Conservation (phyloP, 164 flowering plant genomes). For the Kalanchoe fedtschenkoi region DNA sequence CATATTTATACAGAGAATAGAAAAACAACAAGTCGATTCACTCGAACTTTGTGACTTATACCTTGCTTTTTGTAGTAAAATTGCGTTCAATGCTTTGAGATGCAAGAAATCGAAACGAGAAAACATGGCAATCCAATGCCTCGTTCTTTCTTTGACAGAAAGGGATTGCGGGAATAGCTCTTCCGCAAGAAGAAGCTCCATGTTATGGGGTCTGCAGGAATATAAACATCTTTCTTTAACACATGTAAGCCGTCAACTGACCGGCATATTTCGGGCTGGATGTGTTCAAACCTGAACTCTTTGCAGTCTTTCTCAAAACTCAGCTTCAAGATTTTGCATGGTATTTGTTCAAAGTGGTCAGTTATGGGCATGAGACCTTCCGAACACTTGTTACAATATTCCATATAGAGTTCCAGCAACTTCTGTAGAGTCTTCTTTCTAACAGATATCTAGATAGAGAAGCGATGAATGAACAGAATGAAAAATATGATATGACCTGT, state of each 20-base stretch:
- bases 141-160: constrained; percentile 51
- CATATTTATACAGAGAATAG: constrained; percentile 3
- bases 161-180: constrained; percentile 67
- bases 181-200: constrained; percentile 70
- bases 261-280: not conserved
- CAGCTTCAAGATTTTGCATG: constrained; percentile 69
- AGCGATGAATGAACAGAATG: constrained; percentile 2
- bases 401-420: constrained; percentile 63
- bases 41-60: constrained; percentile 15
- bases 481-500: not conserved
- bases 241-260: not conserved
- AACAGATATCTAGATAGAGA: constrained; percentile 45
- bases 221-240: constrained; percentile 2
- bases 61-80: constrained; percentile 80
- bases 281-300: constrained; percentile 63
- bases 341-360: constrained; percentile 67
- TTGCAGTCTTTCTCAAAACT: constrained; percentile 80
- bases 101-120: constrained; percentile 53
- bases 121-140: constrained; percentile 71
- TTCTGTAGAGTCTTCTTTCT: constrained; percentile 70
- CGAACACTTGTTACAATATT: constrained; percentile 57
- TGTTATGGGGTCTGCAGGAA: constrained; percentile 51
- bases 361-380: constrained; percentile 31
- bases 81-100: constrained; percentile 52
- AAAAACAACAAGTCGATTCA: not conserved